phyloP scores from a whole-genome alignment of 139 green algal species.

The Coelastrella sp. region DNA sequence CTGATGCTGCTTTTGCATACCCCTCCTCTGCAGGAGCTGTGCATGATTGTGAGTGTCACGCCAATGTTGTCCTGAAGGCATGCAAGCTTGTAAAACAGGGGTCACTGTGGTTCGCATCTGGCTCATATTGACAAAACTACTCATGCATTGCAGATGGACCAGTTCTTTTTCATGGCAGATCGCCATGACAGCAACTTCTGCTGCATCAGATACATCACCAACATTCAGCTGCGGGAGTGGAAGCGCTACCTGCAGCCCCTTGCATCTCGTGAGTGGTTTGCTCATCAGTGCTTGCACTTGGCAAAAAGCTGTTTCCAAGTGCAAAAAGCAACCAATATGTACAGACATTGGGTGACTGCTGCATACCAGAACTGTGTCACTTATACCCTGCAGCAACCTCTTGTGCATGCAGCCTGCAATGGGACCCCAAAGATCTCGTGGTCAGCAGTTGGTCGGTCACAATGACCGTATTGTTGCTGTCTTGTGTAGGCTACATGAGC shows the following conservation, averaged over 20 bases:
- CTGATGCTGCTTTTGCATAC: neutral
- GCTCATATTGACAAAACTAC: neutral
- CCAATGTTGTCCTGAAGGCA: neutral
- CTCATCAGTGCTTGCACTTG: too few species aligned
- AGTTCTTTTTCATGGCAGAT: slow-evolving; percentile 52
- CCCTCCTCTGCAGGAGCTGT: neutral
- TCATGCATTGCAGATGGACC: slow-evolving; percentile 32
- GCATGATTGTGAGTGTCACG: neutral
- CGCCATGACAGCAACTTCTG: slow-evolving; percentile 15
- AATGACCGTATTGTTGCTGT: too few species aligned
- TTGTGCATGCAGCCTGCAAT: too few species aligned
- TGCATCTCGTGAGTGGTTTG: neutral
- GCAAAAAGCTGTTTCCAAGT: too few species aligned
- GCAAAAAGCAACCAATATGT: too few species aligned
- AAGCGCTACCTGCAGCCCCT: slow-evolving; percentile 40
- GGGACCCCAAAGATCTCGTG: too few species aligned
- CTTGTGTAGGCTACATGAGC: slow-evolving; percentile 19
- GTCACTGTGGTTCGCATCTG: too few species aligned
- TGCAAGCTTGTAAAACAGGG: too few species aligned
- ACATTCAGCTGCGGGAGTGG: slow-evolving; percentile 43
- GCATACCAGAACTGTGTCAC: too few species aligned
- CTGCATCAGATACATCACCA: slow-evolving; percentile 34
- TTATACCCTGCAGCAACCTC: too few species aligned
- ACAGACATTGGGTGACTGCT: too few species aligned
- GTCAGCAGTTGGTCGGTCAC: too few species aligned